phyloP scores from a whole-genome alignment of 2,329 filamentous ascomycete species.

The Xylaria sp. region DNA sequence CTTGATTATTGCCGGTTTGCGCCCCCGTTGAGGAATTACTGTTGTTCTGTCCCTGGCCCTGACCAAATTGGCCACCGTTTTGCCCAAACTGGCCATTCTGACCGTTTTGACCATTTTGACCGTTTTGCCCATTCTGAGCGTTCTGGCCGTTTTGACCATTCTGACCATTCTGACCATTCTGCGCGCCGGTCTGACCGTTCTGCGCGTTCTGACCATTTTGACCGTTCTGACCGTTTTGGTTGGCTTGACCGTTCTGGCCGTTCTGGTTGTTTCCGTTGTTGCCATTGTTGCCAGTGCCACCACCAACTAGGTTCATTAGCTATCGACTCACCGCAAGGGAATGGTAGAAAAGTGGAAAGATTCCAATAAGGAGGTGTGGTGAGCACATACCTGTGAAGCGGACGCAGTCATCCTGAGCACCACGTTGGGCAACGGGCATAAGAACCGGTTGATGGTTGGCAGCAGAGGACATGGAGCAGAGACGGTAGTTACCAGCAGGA shows the following conservation, averaged over 20 bases:
- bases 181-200: conserved; percentile 40
- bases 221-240: conserved; percentile 40
- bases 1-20: conserved; percentile 40
- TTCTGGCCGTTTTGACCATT: conserved; percentile 22
- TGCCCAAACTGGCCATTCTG: conserved; percentile 38
- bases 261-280: conserved; percentile 38
- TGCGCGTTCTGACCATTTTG: conserved; percentile 38
- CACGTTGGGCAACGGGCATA: conserved; percentile 75
- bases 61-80: conserved; percentile 34
- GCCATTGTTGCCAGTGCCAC: conserved; percentile 35
- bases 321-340: neutral
- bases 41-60: conserved; percentile 34
- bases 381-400: conserved; percentile 63
- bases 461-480: conserved; percentile 72
- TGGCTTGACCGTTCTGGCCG: conserved; percentile 30
- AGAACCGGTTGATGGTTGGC: conserved; percentile 74
- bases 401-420: conserved; percentile 73
- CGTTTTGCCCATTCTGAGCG: conserved; percentile 39
- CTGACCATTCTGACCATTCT: conserved; percentile 34
- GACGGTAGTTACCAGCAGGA: conserved; percentile 70
- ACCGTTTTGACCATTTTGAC: conserved; percentile 39
- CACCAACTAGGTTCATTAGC: conserved; percentile 29
- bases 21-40: conserved; percentile 30
- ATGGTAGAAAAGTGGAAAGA: neutral
- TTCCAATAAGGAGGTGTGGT: neutral